Percentiles rank a stretch among this genome's conserved stretches.
These are phyloP conservation scores for Geotrichum phurueaensis DNA, from an alignment of 1,139 yeast genomes.

Conservation along the genomic window DNA sequence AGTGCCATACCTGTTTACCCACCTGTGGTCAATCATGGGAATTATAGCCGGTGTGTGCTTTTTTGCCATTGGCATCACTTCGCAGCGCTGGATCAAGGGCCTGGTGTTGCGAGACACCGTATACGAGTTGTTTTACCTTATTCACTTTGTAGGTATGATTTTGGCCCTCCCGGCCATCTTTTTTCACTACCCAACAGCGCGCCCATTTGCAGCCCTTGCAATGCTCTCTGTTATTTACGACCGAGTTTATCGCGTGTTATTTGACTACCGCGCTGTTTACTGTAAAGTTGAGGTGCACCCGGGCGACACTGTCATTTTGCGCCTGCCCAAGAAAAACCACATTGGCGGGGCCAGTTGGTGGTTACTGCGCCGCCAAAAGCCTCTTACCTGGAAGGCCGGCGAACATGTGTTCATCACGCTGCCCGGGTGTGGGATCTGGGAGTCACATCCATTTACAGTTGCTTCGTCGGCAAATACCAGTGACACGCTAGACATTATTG, in stretches of 20 bases:
- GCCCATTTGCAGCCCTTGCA: conserved; percentile 25
- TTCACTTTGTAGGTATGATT: conserved; percentile 26
- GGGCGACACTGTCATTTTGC: conserved; percentile 27
- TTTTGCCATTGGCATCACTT: conserved; percentile 23
- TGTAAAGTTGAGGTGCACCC: conserved; percentile 21
- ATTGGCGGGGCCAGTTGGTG: neutral
- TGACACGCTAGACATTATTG: conserved; percentile 24
- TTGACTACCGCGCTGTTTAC: conserved; percentile 24
- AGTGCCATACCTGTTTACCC: conserved; percentile 22
- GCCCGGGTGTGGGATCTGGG: conserved; percentile 22
- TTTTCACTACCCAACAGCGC: conserved; percentile 26
- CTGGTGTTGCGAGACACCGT: conserved; percentile 16
- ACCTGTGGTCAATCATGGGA: conserved; percentile 24
- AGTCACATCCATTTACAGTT: conserved; percentile 28
- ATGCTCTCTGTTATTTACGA: conserved; percentile 26
- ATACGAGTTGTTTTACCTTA: conserved; percentile 27
- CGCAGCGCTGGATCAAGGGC: conserved; percentile 11
- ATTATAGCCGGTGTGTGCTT: conserved; percentile 25
- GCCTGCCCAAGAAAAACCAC: conserved; percentile 21
- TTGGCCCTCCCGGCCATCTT: conserved; percentile 26
- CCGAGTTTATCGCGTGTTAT: conserved; percentile 20
- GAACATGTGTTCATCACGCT: conserved; percentile 29
- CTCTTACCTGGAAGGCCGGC: conserved; percentile 26
- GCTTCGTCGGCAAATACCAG: conserved; percentile 25
- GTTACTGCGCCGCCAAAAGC: conserved; percentile 11